A percentile compares a stretch with the other conserved stretches of the same genome.
Conservation (phyloP, 139 green algal genomes). For the Zygnema circumcarinatum region DNA sequence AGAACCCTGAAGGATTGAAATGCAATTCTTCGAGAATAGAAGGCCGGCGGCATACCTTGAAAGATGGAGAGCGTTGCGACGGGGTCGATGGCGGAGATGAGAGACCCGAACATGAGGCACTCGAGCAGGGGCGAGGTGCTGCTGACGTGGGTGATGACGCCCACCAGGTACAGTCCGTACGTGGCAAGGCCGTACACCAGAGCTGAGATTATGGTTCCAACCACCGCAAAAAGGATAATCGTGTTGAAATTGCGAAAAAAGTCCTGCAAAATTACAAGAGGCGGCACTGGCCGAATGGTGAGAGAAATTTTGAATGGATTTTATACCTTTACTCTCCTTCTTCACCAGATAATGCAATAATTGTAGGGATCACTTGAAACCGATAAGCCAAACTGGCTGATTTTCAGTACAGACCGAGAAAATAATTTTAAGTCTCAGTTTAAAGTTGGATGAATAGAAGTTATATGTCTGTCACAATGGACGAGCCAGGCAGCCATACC, state of each 20-base stretch:
- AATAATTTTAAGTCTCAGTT: too few species aligned
- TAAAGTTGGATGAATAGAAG: too few species aligned
- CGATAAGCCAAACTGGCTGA: too few species aligned
- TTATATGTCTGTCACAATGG: too few species aligned
- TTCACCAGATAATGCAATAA: background rate
- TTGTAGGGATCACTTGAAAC: too few species aligned
- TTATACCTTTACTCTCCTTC: too few species aligned
- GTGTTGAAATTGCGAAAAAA: constrained; percentile 75
- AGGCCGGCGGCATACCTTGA: constrained; percentile 58
- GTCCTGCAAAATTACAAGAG: constrained; percentile 37
- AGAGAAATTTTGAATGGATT: constrained; percentile 1
- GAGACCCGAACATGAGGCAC: constrained; percentile 67
- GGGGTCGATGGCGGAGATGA: constrained; percentile 78
- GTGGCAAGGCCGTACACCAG: constrained; percentile 74
- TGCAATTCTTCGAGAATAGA: too few species aligned
- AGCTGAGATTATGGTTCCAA: constrained; percentile 72
- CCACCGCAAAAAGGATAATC: constrained; percentile 73
- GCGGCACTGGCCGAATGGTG: background rate
- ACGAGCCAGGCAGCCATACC: too few species aligned
- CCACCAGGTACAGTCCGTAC: constrained; percentile 67
- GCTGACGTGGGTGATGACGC: constrained; percentile 60
- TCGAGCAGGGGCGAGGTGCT: constrained; percentile 62
- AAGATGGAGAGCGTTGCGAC: constrained; percentile 71
- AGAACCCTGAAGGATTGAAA: too few species aligned
- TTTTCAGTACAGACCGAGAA: too few species aligned